Evolutionary conservation across 192 early-diverging fungal genomes (phyloP).

Genomic region (Phlyctochytrium arcticum): DNA sequence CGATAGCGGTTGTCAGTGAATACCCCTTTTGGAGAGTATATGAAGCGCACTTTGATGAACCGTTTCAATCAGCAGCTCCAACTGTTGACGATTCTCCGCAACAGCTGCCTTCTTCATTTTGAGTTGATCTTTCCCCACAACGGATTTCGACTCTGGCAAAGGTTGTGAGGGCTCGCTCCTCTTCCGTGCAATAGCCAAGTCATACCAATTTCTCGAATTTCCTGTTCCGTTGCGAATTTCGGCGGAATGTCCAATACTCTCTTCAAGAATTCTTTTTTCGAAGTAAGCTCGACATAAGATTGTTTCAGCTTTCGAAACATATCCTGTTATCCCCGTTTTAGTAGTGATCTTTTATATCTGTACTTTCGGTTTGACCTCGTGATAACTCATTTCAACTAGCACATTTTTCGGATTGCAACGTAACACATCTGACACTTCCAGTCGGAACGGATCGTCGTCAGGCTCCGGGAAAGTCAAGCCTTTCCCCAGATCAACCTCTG

Average conservation of each 20-base stretch:
- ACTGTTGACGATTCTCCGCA: constrained; percentile 8
- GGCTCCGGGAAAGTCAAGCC: constrained; percentile 25
- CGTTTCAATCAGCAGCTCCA: constrained; percentile 14
- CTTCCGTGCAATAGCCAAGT: not conserved
- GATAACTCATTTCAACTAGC: constrained; percentile 36
- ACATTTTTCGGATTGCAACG: constrained; percentile 36
- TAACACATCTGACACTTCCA: constrained; percentile 36
- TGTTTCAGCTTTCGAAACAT: constrained; percentile 55
- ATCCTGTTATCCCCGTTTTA: constrained; percentile 26
- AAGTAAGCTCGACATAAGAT: constrained; percentile 50
- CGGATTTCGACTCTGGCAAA: constrained; percentile 9
- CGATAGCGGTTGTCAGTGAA: no score
- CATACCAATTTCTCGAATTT: constrained; percentile 28
- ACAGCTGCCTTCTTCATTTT: constrained; percentile 20
- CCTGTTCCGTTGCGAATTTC: constrained; percentile 23
- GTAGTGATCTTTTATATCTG: not conserved
- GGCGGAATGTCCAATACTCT: constrained; percentile 40
- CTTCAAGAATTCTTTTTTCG: constrained; percentile 50
- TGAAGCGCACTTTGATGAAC: not conserved
- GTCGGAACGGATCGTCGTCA: constrained; percentile 30
- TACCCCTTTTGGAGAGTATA: no score
- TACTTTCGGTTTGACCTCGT: constrained; percentile 23
- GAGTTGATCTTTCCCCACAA: constrained; percentile 22
- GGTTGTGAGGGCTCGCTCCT: not conserved
- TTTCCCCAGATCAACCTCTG: constrained; percentile 4